phyloP scores from a whole-genome alignment of 441 rosid genomes.

The Eruca vesicaria region DNA sequence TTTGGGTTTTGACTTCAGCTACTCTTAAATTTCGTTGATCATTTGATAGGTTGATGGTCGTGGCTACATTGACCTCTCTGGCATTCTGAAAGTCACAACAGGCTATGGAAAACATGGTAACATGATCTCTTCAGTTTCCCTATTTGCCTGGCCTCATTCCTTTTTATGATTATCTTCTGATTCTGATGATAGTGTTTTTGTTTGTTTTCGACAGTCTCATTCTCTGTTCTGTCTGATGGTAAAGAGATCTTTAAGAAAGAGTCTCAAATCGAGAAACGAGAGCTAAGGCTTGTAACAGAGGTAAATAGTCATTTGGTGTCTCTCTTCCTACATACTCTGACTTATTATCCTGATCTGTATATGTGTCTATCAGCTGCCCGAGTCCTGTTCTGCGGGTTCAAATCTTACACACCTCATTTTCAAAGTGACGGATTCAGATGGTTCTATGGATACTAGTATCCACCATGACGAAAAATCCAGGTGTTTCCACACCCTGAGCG shows the following conservation, averaged over 20 bases:
- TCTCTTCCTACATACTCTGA: not conserved
- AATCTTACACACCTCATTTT: slow-evolving; percentile 45
- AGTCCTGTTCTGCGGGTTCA: slow-evolving; percentile 44
- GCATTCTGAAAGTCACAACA: slow-evolving; percentile 57
- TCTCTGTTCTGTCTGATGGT: slow-evolving; percentile 40
- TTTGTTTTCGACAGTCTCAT: slow-evolving; percentile 41
- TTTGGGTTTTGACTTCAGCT: not conserved
- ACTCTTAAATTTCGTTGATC: not conserved
- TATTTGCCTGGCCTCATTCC: not conserved
- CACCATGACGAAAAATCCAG: slow-evolving; percentile 49
- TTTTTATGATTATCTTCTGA: slow-evolving; percentile 3
- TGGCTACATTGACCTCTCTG: slow-evolving; percentile 61
- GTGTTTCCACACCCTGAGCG: slow-evolving; percentile 41
- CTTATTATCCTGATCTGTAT: not conserved
- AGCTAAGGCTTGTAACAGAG: slow-evolving; percentile 46
- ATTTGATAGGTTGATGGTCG: slow-evolving; percentile 47
- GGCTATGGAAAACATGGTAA: slow-evolving; percentile 62
- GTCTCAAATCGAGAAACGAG: slow-evolving; percentile 48
- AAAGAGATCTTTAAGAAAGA: slow-evolving; percentile 41
- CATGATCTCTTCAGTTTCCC: not conserved
- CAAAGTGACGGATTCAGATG: slow-evolving; percentile 48
- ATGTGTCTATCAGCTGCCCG: slow-evolving; percentile 47
- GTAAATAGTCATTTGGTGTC: slow-evolving; percentile 33
- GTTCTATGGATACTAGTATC: slow-evolving; percentile 42
- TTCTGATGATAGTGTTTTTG: slow-evolving; percentile 12